Base-by-base conservation (phyloP, 768 basidiomycete species). In the Tricholoma hemisulphureum region DNA sequence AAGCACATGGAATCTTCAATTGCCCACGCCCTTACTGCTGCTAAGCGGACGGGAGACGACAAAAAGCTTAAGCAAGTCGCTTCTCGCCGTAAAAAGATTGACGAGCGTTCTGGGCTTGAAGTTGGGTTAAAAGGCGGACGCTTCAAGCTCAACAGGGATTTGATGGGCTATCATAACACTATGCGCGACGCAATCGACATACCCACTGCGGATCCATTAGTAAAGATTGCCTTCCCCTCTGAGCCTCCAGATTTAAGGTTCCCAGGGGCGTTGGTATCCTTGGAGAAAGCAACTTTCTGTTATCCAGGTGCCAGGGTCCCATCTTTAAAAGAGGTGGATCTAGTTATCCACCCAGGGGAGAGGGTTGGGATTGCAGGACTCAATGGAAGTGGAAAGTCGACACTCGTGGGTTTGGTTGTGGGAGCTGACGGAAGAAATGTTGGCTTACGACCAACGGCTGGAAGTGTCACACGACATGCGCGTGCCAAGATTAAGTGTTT, bases 21-120 rank as follows among this genome's bases (percentile, higher is more conserved):
- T 31, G 76, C 79, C 34, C 76, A 77, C 51, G 82, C 78, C 9
- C 71, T 78, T 1, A 74, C 75, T 51, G 73, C 75, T 6, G 84
- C 84, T 1, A 84, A 79, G 61, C 74, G 78, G 32, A 82, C 82
- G 0, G 85, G 85, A 0, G 85, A 87, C 61, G 85, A 87, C 52
- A 87, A 87, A 60, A 77, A 81, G 46, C 66, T 75, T 6, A 73
- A 77, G 53, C 65, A 73, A 74, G 87, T 82, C 3, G 80, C 81
- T 8, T 81, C 80, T 18, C 71, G 87, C 8, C 81, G 83, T 66
- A 86, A 85, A 71, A 86, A 85, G 71, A 56, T 80, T 69, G 69
- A 73, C 50, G 65, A 77, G 62, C 62, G 79, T 57, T 62, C 76
- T 66, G 73, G 77, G 35, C 60, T 69, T 31, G 67, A 74, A 63